Evolutionary conservation across 2,329 filamentous ascomycete genomes (phyloP).

Genomic region (Lojkania enalia): DNA sequence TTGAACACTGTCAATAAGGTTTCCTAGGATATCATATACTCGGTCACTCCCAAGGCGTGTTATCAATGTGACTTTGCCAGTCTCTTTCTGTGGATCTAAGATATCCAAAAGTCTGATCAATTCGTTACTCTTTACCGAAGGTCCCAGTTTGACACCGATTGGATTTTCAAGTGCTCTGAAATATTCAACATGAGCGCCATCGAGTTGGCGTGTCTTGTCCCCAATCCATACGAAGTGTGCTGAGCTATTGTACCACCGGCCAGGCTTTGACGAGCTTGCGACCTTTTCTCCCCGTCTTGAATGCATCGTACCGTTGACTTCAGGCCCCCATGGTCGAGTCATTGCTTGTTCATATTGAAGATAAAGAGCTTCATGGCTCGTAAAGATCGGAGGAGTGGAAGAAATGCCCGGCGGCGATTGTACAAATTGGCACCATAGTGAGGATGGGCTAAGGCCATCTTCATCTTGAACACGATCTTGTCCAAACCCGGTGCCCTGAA

Average conservation of each 20-base stretch:
- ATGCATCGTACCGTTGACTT: slow-evolving; percentile 42
- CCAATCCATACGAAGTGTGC: slow-evolving; percentile 99
- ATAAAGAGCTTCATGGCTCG: slow-evolving; percentile 90
- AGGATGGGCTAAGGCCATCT: slow-evolving; percentile 92
- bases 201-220: slow-evolving; percentile 90
- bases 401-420: slow-evolving; percentile 81
- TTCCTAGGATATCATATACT: slow-evolving; percentile 74
- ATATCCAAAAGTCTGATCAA: slow-evolving; percentile 78
- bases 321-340: slow-evolving; percentile 69
- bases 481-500: no score
- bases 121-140: slow-evolving; percentile 76
- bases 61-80: slow-evolving; percentile 94
- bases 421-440: slow-evolving; percentile 93
- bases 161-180: slow-evolving; percentile 96
- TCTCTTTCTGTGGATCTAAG: slow-evolving; percentile 79
- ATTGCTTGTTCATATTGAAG: slow-evolving; percentile 96
- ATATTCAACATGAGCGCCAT: slow-evolving; percentile 94
- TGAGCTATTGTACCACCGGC: slow-evolving; percentile 88
- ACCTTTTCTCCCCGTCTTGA: no score
- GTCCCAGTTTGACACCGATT: slow-evolving; percentile 94
- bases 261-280: slow-evolving; percentile 45
- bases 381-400: slow-evolving; percentile 91
- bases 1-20: slow-evolving; percentile 87
- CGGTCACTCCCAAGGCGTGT: slow-evolving; percentile 87
- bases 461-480: slow-evolving; percentile 92